Evolutionary conservation across 768 basidiomycete genomes (phyloP).

Genomic region (Gloeopeniophorella convolvens): DNA sequence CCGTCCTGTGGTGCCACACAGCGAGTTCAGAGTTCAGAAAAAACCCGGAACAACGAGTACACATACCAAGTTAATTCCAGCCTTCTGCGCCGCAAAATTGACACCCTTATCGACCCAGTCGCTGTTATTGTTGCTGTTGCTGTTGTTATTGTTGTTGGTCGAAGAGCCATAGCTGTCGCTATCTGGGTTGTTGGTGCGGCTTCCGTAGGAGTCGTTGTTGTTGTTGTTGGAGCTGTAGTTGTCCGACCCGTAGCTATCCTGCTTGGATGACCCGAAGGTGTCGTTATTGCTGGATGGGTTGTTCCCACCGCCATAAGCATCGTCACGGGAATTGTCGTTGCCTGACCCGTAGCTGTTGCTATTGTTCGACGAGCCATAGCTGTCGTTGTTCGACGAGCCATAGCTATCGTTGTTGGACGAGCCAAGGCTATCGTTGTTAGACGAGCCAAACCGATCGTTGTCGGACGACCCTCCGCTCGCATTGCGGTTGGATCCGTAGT

Average conservation of each 20-base stretch:
- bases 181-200: conserved; percentile 3
- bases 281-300: neutral
- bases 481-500: neutral
- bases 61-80: conserved; percentile 42
- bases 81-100: conserved; percentile 30
- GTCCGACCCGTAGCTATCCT: conserved; percentile 9
- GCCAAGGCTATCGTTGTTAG: neutral
- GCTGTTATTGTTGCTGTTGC: conserved; percentile 13
- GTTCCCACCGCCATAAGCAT: conserved; percentile 10
- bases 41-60: neutral
- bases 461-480: too few species aligned
- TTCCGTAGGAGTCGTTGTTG: neutral
- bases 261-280: neutral
- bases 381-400: conserved; percentile 26
- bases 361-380: conserved; percentile 23
- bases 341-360: conserved; percentile 21
- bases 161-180: conserved; percentile 9
- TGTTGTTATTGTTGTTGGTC: conserved; percentile 1
- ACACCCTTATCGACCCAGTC: conserved; percentile 38
- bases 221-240: neutral
- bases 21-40: neutral
- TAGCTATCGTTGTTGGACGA: conserved; percentile 16
- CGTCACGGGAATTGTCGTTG: conserved; percentile 20
- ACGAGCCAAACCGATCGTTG: neutral
- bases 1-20: conserved; percentile 25